Evolutionary conservation across 805 yeast species (phyloP), one percentile per base, ranked within the genome.

Genomic region (Metschnikowia continentalis): DNA sequence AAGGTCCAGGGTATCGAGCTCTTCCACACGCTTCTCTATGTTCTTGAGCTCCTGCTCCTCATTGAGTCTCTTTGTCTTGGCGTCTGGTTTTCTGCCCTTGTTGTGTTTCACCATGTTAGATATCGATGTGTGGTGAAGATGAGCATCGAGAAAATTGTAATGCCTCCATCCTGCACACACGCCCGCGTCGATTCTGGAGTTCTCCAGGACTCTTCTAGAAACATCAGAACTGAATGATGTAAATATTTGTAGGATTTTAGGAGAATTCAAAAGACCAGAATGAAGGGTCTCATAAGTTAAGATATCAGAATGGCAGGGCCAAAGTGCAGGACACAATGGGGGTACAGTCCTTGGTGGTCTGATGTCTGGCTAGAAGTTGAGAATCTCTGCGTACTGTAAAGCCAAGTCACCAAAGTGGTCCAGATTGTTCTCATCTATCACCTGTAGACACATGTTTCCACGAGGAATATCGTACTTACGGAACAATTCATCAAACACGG

Each of bases 11-110:
- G 56, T 49, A 55, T 84, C 88, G 58, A 77, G 81, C 40, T 78
- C 82, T 20, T 79, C 72, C 38, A 86, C 78, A 52, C 74, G 70
- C 19, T 72, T 64, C 52, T 79, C 78, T n/a, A 89, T 67, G 3
- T 64, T 66, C n/a, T 59, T 59, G 19, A 78, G 56, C 40, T 67
- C 70, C 37, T 71, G 65, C 26, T 67, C 72, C 32, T 69, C 74
- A 42, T 61, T 57, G 36, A 59, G 54, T 19, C 75, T 66, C 38
- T 57, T 56, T 36, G 53, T 48, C 35, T 51, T 56, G 46, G 63
- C 58, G 49, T 51, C 54, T 42, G 52, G 51, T 32, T 55, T 55
- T 47, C 55, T 56, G 51, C 60, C 56, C 26, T 54, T 59, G 35
- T 49, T 51, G 32, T 50, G 49, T 39, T 50, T 52, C 19, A 54